These are phyloP conservation scores for Aspergillus ostianus DNA, from an alignment of 495 filamentous ascomycete genomes.

Conservation along the genomic window DNA sequence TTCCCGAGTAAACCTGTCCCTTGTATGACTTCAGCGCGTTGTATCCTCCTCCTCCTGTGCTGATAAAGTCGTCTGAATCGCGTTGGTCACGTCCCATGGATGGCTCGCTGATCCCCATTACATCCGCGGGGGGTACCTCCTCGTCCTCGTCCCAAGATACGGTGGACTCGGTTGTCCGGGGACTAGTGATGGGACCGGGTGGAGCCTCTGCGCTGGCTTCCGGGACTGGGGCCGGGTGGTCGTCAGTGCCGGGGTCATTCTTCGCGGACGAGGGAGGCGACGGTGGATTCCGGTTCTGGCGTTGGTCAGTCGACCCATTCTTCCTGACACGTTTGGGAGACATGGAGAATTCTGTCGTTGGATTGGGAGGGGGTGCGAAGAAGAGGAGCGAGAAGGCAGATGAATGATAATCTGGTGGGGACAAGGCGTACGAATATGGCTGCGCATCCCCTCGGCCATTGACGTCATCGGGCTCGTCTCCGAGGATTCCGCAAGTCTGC, in stretches of 20 bases:
- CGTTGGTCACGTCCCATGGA: background rate
- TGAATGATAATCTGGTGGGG: background rate
- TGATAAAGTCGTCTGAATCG: background rate
- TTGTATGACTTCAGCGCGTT: constrained; percentile 30
- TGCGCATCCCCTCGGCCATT: background rate
- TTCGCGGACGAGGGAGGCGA: constrained; percentile 8
- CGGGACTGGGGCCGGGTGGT: background rate
- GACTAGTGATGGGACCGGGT: background rate
- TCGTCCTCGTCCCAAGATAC: constrained; percentile 12
- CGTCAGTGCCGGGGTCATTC: constrained; percentile 3
- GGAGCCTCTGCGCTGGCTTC: background rate
- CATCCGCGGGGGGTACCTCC: constrained; percentile 10
- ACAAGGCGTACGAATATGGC: background rate
- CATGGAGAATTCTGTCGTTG: background rate
- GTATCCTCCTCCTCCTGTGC: constrained; percentile 23
- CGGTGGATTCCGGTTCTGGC: constrained; percentile 1
- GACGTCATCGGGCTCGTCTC: background rate
- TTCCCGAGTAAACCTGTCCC: constrained; percentile 33
- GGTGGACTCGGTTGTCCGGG: background rate
- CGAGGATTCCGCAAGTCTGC: background rate
- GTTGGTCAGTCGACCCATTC: background rate
- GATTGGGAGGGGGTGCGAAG: background rate
- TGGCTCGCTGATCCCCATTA: background rate
- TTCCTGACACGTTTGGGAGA: constrained; percentile 3
- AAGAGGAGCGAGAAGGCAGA: background rate